phyloP scores from a whole-genome alignment of 306 rosid species.

The Cicer pinnatifidum region DNA sequence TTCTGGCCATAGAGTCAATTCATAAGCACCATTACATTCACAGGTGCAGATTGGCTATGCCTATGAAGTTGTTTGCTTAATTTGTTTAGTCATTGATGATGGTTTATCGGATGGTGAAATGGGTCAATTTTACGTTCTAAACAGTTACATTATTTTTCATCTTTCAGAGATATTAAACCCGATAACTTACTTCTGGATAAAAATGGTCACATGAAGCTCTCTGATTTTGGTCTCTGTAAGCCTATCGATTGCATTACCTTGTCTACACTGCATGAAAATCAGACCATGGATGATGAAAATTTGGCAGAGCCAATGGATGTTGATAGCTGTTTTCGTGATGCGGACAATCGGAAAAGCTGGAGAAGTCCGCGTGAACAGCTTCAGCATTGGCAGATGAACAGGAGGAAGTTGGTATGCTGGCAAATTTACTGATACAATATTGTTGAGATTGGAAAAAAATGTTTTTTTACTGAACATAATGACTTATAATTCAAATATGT shows the following conservation, averaged over 20 bases:
- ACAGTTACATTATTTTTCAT: conserved; percentile 39
- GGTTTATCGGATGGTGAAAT: conserved; percentile 31
- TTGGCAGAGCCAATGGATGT: conserved; percentile 87
- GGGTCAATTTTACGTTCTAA: conserved; percentile 32
- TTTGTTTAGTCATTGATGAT: conserved; percentile 32
- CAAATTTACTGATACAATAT: conserved; percentile 40
- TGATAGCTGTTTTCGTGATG: conserved; percentile 60
- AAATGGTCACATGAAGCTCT: conserved; percentile 98
- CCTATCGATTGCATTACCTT: conserved; percentile 90
- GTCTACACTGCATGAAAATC: conserved; percentile 91
- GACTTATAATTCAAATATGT: conserved; percentile 13
- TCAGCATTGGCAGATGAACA: conserved; percentile 98
- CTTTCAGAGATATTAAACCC: conserved; percentile 93
- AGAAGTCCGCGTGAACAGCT: conserved; percentile 93
- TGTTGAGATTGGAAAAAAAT: conserved; percentile 28
- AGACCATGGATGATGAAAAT: conserved; percentile 76
- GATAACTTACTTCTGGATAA: conserved; percentile 94
- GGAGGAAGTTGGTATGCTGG: conserved; percentile 90
- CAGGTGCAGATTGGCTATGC: conserved; percentile 59
- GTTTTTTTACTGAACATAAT: conserved; percentile 1
- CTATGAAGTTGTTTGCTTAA: conserved; percentile 32
- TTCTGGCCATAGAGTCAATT: conserved; percentile 95
- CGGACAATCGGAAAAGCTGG: conserved; percentile 81
- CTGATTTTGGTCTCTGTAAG: conserved; percentile 98
- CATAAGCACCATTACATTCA: conserved; percentile 95